Base-by-base conservation (phyloP, 192 early-diverging fungal genomes). In the Backusella tuberculispora region DNA sequence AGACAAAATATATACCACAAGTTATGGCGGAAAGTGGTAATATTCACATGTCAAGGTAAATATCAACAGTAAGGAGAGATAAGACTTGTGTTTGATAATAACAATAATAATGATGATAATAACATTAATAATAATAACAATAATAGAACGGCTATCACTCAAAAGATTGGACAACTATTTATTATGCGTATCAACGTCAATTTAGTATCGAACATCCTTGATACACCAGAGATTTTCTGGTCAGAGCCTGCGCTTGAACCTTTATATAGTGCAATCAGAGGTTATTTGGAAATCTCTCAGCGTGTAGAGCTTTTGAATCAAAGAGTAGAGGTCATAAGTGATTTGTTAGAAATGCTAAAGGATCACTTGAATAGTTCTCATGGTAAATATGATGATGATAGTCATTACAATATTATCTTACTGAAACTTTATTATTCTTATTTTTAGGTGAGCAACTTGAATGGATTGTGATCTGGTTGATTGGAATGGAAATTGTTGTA, bases 211-310 rank as follows among this genome's bases (percentile, higher is more conserved):
- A 95, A 95, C 69, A 93, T 96, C 34, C 75, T 96, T 71, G 96
- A 98, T 79, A 95, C 92, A 37, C 96, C 96, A 5, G 96, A 98
- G 83, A 92, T 96, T 50, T 95, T 96, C 71, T 96, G 95, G 95
- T 92, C 90, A 10, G 93, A 95, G 78, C 94, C 93, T 2, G 84
- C 91, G 26, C 86, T 94, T 70, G 90, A 95, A 75, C 89, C 90
- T 24, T 82, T 96, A 44, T 96, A 96, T 65, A 85, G 80, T 41
- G 93, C 94, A 3, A 93, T 95, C 64, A 79, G 94, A 78, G 89
- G 90, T 66, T 95, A 95, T 74, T 77, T 95, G 53, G 94, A 95
- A 76, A 94, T 95, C 43, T 88, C 90, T 24, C 93, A 93, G 72
- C 90, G 95, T 21, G 95, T 96, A 8, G 94, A 96, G 74, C 80